Evolutionary conservation across 257 asterid species (phyloP), one percentile per base, ranked within the genome.

Genomic region (Scutellaria galericulata): DNA sequence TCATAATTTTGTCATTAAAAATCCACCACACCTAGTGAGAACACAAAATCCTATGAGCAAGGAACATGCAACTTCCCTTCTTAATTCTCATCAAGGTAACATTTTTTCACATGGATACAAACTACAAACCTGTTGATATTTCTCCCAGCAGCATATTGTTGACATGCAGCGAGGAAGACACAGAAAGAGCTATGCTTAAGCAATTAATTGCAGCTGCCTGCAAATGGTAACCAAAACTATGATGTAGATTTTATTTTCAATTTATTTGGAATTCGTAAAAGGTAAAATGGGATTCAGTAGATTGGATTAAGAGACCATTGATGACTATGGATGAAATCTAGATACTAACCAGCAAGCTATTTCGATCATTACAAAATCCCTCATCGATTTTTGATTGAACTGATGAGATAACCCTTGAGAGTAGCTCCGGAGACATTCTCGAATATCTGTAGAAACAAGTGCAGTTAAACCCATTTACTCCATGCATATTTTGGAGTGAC

Each of bases 371-470:
- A 80, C 79, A 92, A 77, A 86, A 84, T 40, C 89, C 91, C 66
- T 79, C 92, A 35, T 84, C 90, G 72, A 91, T 81, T 80, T 82
- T 87, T 73, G 82, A 87, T 74, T 73, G 90, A 81, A 89, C 71
- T 48, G 96, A 83, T 73, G 90, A 80, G 76, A 93, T 80, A 70
- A 89, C 88, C 57, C 74, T 73, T 42, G 90, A 74, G 83, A 93
- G 87, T 79, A 93, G 87, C 76, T 91, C 96, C 3, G 63, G 64
- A 12, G 97, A 87, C 98, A 93, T 93, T 84, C 98, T 85, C 61
- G 91, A 81, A 81, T 93, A 93, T 76, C 98, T 93, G 83, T 45
- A 69, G 27, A 78, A 77, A 47, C 47, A 74, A 56, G 60, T 37
- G 53, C 71, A 74, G 52, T 63, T 57, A 74, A 41, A 73, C 77